Conservation (phyloP, 441 rosid genomes). For the Hura crepitans region DNA sequence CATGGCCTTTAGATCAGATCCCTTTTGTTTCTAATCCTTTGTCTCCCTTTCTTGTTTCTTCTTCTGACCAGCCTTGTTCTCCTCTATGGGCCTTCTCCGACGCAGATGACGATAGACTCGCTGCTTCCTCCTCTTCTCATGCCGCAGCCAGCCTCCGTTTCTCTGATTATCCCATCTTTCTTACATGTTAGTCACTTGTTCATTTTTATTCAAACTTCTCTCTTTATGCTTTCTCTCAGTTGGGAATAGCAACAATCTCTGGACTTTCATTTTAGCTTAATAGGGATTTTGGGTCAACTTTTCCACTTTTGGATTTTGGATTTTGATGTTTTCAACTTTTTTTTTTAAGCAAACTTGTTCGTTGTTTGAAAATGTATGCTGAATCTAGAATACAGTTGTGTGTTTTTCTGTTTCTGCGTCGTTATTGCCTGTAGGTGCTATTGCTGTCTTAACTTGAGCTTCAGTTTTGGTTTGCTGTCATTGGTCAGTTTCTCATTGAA, state of each 20-base stretch:
- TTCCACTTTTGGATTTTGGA: too few relatives aligned
- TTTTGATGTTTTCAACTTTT: too few relatives aligned
- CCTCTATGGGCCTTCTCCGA: constrained; percentile 93
- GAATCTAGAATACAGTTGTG: not conserved
- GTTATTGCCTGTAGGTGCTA: constrained; percentile 7
- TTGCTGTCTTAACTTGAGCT: constrained; percentile 2
- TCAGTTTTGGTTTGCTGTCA: not conserved
- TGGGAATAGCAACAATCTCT: not conserved
- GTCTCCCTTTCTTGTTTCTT: constrained; percentile 49
- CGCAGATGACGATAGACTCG: constrained; percentile 28
- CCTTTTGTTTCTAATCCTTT: constrained; percentile 41
- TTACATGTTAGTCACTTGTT: constrained; percentile 43
- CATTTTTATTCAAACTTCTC: not conserved
- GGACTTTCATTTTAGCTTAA: not conserved
- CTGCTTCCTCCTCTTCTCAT: constrained; percentile 18
- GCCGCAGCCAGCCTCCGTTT: constrained; percentile 28
- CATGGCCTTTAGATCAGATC: constrained; percentile 77
- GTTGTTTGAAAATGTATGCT: not conserved
- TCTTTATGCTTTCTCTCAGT: not conserved
- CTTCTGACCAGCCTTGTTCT: constrained; percentile 68
- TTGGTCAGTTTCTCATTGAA: not conserved
- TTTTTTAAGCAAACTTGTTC: too few relatives aligned
- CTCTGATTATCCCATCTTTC: constrained; percentile 44
- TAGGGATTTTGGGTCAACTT: not conserved
- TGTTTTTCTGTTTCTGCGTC: not conserved